Percentiles rank a stretch among this genome's conserved stretches.
Evolutionary conservation across 306 rosid species (phyloP).

Genomic region (Cucumis hystrix): DNA sequence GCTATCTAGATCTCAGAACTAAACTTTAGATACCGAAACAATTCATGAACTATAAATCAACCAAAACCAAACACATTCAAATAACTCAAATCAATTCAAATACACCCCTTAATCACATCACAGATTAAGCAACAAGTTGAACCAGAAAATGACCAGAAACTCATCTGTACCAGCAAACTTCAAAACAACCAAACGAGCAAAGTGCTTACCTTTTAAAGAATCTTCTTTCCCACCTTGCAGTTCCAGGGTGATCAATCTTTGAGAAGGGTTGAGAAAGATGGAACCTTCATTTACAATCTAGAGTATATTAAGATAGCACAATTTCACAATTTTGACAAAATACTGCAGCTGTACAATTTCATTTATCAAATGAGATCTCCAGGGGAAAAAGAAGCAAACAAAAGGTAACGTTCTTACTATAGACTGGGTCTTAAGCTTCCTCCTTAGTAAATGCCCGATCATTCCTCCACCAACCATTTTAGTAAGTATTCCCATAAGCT

Average conservation of each 20-base stretch:
- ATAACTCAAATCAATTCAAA: too few species aligned
- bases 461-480: conserved; percentile 68
- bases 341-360: neutral
- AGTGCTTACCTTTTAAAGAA: too few species aligned
- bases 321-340: neutral
- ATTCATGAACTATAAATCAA: too few species aligned
- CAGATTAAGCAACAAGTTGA: too few species aligned
- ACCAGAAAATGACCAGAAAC: too few species aligned
- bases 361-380: neutral
- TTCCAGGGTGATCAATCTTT: conserved; percentile 29
- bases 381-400: neutral
- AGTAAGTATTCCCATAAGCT: conserved; percentile 17
- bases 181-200: too few species aligned
- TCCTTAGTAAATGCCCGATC: conserved; percentile 38
- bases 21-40: too few species aligned
- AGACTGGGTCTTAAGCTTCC: conserved; percentile 30
- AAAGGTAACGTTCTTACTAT: neutral
- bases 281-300: conserved; percentile 25
- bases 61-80: too few species aligned
- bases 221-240: too few species aligned
- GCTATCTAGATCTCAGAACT: too few species aligned
- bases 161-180: too few species aligned
- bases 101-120: too few species aligned
- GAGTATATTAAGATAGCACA: neutral
- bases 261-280: conserved; percentile 33